Base-by-base conservation (phyloP, 2,329 filamentous ascomycete genomes). In the Aspergillus fumigatiaffinis region DNA sequence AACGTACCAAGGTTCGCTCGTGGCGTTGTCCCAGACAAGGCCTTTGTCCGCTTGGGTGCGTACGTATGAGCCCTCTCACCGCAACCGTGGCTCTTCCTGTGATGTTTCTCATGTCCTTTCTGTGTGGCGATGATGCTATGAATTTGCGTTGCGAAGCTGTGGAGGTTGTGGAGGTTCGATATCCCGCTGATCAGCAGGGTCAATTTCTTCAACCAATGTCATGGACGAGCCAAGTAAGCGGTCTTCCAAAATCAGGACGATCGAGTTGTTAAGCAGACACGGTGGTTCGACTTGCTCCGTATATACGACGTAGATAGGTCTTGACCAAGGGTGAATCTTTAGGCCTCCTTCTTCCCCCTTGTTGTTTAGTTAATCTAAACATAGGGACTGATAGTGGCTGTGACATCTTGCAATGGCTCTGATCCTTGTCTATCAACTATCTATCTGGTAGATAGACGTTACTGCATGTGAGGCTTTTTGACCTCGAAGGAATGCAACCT, bases 1-100 rank as follows among this genome's bases (percentile, higher is more conserved):
- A n/a, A 35, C 9, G 25, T 38, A 53, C 55, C 51, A 54, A 42
- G 55, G 55, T 44, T 29, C 46, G 44, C 35, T 20, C 32, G 55
- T 53, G 55, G 54, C 49, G 49, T 32, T 29, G 4, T n/a, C 32
- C 32, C 32, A 35, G 14, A 38, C 32, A 32, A 35, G 32, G 1
- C 6, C 17, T 38, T 7, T 38, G 14, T 38, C 32, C 32, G 14
- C 32, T 17, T 17, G 4, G 14, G 14, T 35, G 32, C 5, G 14
- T 38, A 35, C 14, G 14, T 35, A 38, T 6, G 32, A 17, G 32
- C 14, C 14, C 32, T 38, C 14, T 5, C 32, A 17, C 14, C 14
- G 32, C 32, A 38, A 38, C 32, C 32, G 14, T 38, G 32, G 32
- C 32, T 38, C 32, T 38, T 38, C 14, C 5, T 17, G 32, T 7